Base-by-base conservation (phyloP, 345 rosid genomes). In the Brassica incana region DNA sequence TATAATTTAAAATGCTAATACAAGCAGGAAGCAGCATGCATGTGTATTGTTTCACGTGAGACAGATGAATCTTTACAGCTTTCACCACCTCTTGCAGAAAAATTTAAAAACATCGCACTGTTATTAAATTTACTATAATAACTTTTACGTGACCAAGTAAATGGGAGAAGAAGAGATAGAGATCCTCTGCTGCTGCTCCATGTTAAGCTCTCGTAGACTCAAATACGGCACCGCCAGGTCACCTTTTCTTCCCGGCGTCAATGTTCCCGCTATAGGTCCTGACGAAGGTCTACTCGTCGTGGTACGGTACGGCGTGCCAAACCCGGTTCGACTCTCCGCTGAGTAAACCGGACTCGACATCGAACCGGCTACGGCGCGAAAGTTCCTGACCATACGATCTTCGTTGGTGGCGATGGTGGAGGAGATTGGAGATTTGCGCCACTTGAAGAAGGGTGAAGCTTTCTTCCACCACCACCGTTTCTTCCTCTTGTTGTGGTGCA, bases 391-490 rank as follows among this genome's bases (percentile, higher is more conserved):
- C 70, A 82, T 86, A 5, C 74, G 78, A 48, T 77, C 82, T 2
- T 78, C 80, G 27, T 86, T 71, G 20, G 30, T 20, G 52, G 36
- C 40, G 32, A 32, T 54, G 74, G 61, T 16, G 78, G 67, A 16
- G 78, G 50, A 69, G 59, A 62, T 74, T 60, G 80, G 56, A 84
- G 89, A 82, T 75, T 83, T 86, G 73, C 86, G 86, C 86, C 92
- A 84, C 30, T 88, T 92, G 88, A 92, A 84, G 84, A 91, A 87
- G 18, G 86, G 78, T 16, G 91, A 77, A 7, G 97, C 94, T 33
- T 84, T 91, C 77, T 78, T 89, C 99, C 99, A 94, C 97, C 99
- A 92, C 81, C 94, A 87, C 4, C 83, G 83, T 74, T 84, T 88
- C 89, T 86, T 88, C 81, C 82, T 87, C 59, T 77, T 38, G 79